A percentile compares a stretch with the other conserved stretches of the same genome.
phyloP scores from a whole-genome alignment of 2,329 filamentous ascomycete species.

The Teratosphaeria destructans region DNA sequence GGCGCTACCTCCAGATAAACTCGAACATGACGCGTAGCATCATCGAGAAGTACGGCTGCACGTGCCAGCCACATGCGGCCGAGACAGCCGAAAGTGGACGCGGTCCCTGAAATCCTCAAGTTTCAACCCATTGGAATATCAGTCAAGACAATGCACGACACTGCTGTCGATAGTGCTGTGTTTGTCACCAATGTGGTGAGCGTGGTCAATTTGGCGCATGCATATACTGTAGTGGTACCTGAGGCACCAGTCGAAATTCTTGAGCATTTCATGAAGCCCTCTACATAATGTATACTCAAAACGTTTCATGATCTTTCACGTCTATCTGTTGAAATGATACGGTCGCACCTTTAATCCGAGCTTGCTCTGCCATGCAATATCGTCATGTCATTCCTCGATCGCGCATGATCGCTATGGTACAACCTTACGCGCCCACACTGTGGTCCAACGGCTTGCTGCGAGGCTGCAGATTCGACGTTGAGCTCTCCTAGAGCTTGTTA shows the following conservation, averaged over 20 bases:
- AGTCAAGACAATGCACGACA: background rate
- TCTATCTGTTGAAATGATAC: background rate
- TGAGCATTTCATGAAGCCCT: background rate
- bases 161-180: too few relatives aligned
- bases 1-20: background rate
- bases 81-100: background rate
- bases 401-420: background rate
- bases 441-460: background rate
- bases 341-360: background rate
- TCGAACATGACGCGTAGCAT: background rate
- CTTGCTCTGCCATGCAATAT: background rate
- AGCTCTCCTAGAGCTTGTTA: conserved; percentile 61
- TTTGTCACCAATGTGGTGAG: too few relatives aligned
- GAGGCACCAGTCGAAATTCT: too few relatives aligned
- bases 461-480: background rate
- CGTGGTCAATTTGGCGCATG: too few relatives aligned
- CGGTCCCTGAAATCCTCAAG: too few relatives aligned
- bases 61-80: background rate
- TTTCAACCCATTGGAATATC: too few relatives aligned
- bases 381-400: background rate
- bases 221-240: too few relatives aligned
- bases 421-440: background rate
- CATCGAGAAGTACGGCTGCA: background rate
- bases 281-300: background rate
- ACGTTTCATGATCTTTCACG: background rate